Conservation (phyloP, 495 filamentous ascomycete species). For the Annulohypoxylon stygium region DNA sequence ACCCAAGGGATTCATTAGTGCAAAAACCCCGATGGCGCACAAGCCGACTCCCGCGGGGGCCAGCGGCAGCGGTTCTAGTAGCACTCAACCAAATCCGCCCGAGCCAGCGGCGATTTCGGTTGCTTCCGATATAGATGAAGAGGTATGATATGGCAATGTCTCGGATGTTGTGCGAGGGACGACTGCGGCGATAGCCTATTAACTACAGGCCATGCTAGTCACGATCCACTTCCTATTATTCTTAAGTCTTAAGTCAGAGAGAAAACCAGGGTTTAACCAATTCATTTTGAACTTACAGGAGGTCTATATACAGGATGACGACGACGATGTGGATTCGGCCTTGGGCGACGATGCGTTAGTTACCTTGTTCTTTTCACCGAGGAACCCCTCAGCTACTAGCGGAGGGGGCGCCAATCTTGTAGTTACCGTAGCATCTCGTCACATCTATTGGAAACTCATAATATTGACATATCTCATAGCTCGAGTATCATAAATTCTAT, state of each 20-base stretch:
- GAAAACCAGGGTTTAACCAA: constrained; percentile 22
- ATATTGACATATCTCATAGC: constrained; percentile 30
- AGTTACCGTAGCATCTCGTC: not conserved
- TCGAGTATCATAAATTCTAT: constrained; percentile 59
- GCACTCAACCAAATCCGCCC: constrained; percentile 11
- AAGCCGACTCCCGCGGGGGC: constrained; percentile 29
- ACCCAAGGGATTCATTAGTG: constrained; percentile 20
- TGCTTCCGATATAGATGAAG: constrained; percentile 32
- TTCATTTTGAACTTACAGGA: constrained; percentile 28
- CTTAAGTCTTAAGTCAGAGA: not conserved
- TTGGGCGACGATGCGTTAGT: constrained; percentile 51
- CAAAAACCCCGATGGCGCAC: constrained; percentile 33
- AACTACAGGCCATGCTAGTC: constrained; percentile 5
- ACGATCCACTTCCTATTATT: constrained; percentile 4
- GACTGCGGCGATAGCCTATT: constrained; percentile 19
- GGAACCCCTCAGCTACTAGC: not conserved
- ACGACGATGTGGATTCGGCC: constrained; percentile 46
- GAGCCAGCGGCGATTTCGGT: constrained; percentile 32
- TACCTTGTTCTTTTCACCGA: not conserved
- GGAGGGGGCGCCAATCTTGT: not conserved
- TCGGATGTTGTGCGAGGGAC: constrained; percentile 1
- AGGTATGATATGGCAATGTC: constrained; percentile 31
- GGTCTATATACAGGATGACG: constrained; percentile 27
- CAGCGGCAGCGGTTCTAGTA: constrained; percentile 26
- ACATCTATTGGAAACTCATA: not conserved